Conservation (phyloP, 1,139 yeast species). For the Debaryomyces subglobosus region DNA sequence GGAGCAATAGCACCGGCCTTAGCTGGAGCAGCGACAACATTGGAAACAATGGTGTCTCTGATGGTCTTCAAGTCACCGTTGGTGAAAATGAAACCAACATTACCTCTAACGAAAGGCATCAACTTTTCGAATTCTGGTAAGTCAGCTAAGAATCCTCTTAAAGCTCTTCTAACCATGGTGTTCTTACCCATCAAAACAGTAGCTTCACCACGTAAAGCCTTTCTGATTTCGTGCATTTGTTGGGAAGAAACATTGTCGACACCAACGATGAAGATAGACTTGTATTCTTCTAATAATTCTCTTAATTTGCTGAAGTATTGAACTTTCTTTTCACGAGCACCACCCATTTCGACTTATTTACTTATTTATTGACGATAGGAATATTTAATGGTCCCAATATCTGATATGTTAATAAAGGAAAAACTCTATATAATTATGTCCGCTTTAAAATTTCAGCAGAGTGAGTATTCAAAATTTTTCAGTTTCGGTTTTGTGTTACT, state of each 20-base stretch:
- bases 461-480: conserved; percentile 2
- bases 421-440: not conserved
- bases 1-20: conserved; percentile 99
- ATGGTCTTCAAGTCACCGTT: conserved; percentile 88
- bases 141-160: conserved; percentile 92
- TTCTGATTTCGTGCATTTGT: conserved; percentile 99
- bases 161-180: conserved; percentile 99
- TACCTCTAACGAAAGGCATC: conserved; percentile 94
- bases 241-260: conserved; percentile 99
- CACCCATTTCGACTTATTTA: conserved; percentile 97
- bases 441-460: conserved; percentile 2
- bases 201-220: conserved; percentile 91
- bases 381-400: conserved; percentile 76
- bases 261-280: conserved; percentile 97
- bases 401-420: not conserved
- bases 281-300: conserved; percentile 94
- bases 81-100: conserved; percentile 99
- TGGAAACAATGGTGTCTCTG: conserved; percentile 84
- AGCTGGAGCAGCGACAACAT: conserved; percentile 99
- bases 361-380: conserved; percentile 73
- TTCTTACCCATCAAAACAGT: conserved; percentile 99
- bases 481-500: conserved; percentile 6
- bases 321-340: conserved; percentile 95
- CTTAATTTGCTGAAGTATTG: conserved; percentile 96
- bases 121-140: conserved; percentile 96